A percentile compares a stretch with the other conserved stretches of the same genome.
These are phyloP conservation scores for Leishmania mexicana DNA, from an alignment of 208 protist species.

Conservation along the genomic window DNA sequence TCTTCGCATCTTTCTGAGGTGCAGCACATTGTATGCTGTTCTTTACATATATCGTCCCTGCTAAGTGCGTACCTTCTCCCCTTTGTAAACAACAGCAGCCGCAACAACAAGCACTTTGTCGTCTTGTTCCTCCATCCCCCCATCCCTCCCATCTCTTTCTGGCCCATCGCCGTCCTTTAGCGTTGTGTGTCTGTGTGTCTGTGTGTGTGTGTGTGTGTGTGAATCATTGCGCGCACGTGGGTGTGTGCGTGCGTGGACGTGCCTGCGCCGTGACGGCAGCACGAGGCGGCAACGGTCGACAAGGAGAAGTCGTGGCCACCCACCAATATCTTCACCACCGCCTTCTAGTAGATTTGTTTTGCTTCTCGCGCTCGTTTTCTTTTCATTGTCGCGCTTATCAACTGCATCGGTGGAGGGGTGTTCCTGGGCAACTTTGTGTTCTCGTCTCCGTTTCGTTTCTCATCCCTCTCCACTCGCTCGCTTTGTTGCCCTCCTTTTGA, in stretches of 20 bases:
- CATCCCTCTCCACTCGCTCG: too few relatives aligned
- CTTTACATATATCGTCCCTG: background rate
- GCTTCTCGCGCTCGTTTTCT: background rate
- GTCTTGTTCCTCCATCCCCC: too few relatives aligned
- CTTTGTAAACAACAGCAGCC: background rate
- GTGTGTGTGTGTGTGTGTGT: background rate
- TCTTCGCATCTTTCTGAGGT: background rate
- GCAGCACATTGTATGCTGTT: background rate
- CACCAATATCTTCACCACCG: background rate
- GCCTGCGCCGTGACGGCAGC: background rate
- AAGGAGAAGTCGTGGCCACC: background rate
- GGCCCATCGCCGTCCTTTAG: background rate
- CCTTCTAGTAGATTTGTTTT: background rate
- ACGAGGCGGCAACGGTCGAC: background rate
- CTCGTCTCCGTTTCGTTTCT: too few relatives aligned
- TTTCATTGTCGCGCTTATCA: too few relatives aligned
- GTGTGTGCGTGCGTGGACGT: background rate
- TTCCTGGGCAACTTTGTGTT: too few relatives aligned
- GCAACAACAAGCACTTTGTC: too few relatives aligned
- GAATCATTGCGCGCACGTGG: background rate
- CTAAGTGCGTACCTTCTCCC: background rate
- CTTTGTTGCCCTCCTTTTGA: too few relatives aligned
- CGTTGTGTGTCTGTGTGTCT: background rate
- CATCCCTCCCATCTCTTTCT: background rate
- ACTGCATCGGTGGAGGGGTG: too few relatives aligned